Conservation (phyloP, 495 filamentous ascomycete genomes). For the Trichoderma gamsii region DNA sequence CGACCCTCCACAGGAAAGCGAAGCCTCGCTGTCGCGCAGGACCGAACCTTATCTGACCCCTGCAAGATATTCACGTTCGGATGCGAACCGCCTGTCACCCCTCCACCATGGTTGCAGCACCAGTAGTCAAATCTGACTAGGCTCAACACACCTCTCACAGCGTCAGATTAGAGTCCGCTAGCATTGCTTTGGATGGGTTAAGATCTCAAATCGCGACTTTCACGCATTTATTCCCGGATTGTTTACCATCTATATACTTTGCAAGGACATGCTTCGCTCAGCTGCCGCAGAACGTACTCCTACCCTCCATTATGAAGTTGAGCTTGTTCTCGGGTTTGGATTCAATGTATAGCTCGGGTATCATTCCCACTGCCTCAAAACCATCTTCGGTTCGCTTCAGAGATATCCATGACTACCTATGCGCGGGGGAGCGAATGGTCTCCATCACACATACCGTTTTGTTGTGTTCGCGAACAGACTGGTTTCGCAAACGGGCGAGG, state of each 20-base stretch:
- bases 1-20: background rate
- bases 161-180: constrained; percentile 5
- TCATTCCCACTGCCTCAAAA: background rate
- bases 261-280: background rate
- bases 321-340: background rate
- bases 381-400: background rate
- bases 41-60: constrained; percentile 10
- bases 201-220: background rate
- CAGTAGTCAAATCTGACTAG: constrained; percentile 8
- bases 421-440: background rate
- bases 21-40: background rate
- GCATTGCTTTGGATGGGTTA: background rate
- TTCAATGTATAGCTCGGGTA: background rate
- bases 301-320: background rate
- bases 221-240: background rate
- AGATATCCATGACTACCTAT: background rate
- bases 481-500: background rate
- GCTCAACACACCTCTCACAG: constrained; percentile 11
- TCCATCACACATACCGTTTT: background rate
- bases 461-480: background rate
- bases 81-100: constrained; percentile 3
- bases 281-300: background rate
- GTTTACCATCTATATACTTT: background rate
- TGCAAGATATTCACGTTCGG: background rate
- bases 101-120: background rate